Evolutionary conservation across 164 flowering plant species (phyloP).

Genomic region (Macadamia tetraphylla): DNA sequence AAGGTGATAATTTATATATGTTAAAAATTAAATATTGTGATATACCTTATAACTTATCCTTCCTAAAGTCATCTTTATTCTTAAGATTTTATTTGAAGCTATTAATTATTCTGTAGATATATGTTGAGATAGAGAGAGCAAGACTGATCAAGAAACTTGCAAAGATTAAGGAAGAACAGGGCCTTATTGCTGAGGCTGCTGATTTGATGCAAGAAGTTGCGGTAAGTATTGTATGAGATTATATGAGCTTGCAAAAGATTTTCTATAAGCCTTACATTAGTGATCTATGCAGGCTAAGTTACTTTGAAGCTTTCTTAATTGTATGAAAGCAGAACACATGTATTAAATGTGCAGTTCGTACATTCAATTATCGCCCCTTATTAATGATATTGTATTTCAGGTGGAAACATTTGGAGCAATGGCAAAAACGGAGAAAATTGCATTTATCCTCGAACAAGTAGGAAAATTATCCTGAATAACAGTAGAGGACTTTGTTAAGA

Average conservation of each 20-base stretch:
- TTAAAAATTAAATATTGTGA: neutral
- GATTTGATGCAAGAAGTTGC: constrained; percentile 99
- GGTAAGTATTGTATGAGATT: constrained; percentile 34
- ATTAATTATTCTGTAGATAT: constrained; percentile 43
- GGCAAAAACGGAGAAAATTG: constrained; percentile 98
- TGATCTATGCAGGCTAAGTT: neutral
- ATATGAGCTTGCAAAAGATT: neutral
- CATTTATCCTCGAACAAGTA: constrained; percentile 97
- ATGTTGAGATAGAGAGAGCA: constrained; percentile 93
- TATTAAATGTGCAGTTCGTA: neutral
- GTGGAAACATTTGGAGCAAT: constrained; percentile 99
- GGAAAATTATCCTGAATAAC: constrained; percentile 4
- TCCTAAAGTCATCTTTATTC: neutral
- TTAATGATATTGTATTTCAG: constrained; percentile 31
- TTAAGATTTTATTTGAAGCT: neutral
- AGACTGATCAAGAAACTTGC: constrained; percentile 83
- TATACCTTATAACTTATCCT: neutral
- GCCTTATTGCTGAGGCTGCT: constrained; percentile 92
- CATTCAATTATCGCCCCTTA: neutral
- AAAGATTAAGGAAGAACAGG: constrained; percentile 93
- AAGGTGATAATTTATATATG: constrained; percentile 44
- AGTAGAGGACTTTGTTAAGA: neutral
- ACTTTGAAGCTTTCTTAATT: neutral
- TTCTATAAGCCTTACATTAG: neutral
- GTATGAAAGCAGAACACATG: neutral